These are phyloP conservation scores for Monosporozyma aerobia DNA, from an alignment of 805 yeast genomes.

Conservation along the genomic window DNA sequence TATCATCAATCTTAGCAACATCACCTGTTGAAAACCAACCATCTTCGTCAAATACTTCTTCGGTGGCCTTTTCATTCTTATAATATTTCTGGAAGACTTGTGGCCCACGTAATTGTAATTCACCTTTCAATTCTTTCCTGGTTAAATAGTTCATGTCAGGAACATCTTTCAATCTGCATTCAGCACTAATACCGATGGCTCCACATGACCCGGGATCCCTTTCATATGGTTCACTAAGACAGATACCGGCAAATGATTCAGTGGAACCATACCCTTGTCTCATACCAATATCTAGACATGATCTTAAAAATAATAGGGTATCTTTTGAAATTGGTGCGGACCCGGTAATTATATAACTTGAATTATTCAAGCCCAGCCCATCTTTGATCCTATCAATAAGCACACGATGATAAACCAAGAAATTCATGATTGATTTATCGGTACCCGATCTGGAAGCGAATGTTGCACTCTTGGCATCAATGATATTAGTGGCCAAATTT, in stretches of 20 bases:
- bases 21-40: constrained; percentile 68
- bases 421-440: constrained; percentile 33
- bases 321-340: constrained; percentile 65
- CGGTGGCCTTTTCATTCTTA: constrained; percentile 48
- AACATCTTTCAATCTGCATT: constrained; percentile 51
- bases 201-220: constrained; percentile 49
- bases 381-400: constrained; percentile 37
- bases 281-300: constrained; percentile 46
- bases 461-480: constrained; percentile 18
- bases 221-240: constrained; percentile 38
- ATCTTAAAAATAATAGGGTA: constrained; percentile 52
- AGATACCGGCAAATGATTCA: constrained; percentile 61
- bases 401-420: constrained; percentile 25
- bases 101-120: constrained; percentile 54
- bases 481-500: constrained; percentile 19
- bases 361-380: constrained; percentile 41
- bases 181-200: constrained; percentile 44
- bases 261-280: constrained; percentile 72
- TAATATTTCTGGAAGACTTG: constrained; percentile 49
- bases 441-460: constrained; percentile 28
- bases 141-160: constrained; percentile 52
- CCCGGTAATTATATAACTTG: constrained; percentile 39
- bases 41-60: constrained; percentile 41
- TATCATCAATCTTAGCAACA: constrained; percentile 42
- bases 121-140: constrained; percentile 44